Base-by-base conservation (phyloP, 495 filamentous ascomycete species). In the Penicillium goetzii region DNA sequence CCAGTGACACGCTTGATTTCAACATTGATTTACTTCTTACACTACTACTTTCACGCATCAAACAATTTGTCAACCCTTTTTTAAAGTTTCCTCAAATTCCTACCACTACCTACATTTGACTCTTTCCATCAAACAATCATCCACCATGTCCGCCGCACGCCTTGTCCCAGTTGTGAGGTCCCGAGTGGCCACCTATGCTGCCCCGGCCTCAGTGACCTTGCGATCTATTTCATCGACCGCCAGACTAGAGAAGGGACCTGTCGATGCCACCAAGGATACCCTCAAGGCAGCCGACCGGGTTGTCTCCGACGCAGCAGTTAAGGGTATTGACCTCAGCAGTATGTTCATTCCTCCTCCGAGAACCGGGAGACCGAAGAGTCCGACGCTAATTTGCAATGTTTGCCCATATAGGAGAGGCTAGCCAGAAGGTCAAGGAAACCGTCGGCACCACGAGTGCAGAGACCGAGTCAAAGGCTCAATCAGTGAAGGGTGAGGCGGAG, bases 241-340 rank as follows among this genome's bases (percentile, higher is more conserved):
- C 12, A 60, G 61, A 43, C 55, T 57, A 32, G 53, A 76, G 41
- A 75, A 72, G 64, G 74, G 78, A 2, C 72, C 81, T 36, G 62
- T 83, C 14, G 84, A 87, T 26, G 64, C 76, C 2, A 79, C 80
- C 56, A 88, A 87, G 73, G 84, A 87, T 33, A 81, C 84, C 0
- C 66, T 83, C 21, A 84, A 88, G 74, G 77, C 76, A 54, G 84
- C 83, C 21, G 85, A 89, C 68, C 72, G 80, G 55, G 74, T 72
- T 4, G 74, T 86, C n/a, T 80, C 84, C 2, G 77, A 85, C 70
- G 81, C 73, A 0, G 82, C 81, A 12, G 82, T 88, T 4, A 85
- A 85, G 79, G 86, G 86, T 25, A 88, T 89, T 62, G 80, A 89
- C 71, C 83, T 75, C 40, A 83, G 85, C 32, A 78, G 81, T 86